Base-by-base conservation (phyloP, 108 stramenopile genomes). In the Pelagomonas calceolata region DNA sequence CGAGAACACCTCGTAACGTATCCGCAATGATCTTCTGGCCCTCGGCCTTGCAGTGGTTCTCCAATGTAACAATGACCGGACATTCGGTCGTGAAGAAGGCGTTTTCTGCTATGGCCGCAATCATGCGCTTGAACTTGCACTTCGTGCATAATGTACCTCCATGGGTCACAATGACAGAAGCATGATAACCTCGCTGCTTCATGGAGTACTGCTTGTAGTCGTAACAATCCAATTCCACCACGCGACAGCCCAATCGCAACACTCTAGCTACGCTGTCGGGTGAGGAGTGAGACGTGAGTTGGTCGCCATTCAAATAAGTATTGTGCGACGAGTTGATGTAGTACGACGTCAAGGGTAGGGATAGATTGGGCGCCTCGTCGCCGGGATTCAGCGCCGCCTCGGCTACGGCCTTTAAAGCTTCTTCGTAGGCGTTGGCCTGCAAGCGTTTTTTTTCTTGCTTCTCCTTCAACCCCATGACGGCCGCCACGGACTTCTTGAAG, bases 221-320 rank as follows among this genome's bases (percentile, higher is more conserved):
- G 92, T 91, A 97, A 78, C 93, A 94, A 80, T 99, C 98, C 64
- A 99, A 69, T 75, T 99, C 98, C 32, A 99, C 80, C 74, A 94
- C 95, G 68, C 93, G 90, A 81, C 94, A 95, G 32, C 98, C 98
- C 65, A 89, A 83, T 29, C 80, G 73, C 70, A 96, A 76, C 17
- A 87, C 86, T n/a, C 71, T 66, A 29, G 70, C 66, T 66, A 94
- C 86, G 73, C 85, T 86, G 79, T 92, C 84, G 33, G 94, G 94
- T 21, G 89, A 89, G 16, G 64, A 76, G 34, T 83, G 82, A 76
- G 68, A 44, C 67, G 34, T 74, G 39, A 96, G 67, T 71, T 99
- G 98, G 84, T 99, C 94, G 17, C 94, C 96, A 16, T 88, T 81
- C 14, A 97, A 81, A 76, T 99, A 99, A 0, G 96, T 95, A 70